Conservation (phyloP, 2,329 filamentous ascomycete genomes). For the Trichophaea hybrida region DNA sequence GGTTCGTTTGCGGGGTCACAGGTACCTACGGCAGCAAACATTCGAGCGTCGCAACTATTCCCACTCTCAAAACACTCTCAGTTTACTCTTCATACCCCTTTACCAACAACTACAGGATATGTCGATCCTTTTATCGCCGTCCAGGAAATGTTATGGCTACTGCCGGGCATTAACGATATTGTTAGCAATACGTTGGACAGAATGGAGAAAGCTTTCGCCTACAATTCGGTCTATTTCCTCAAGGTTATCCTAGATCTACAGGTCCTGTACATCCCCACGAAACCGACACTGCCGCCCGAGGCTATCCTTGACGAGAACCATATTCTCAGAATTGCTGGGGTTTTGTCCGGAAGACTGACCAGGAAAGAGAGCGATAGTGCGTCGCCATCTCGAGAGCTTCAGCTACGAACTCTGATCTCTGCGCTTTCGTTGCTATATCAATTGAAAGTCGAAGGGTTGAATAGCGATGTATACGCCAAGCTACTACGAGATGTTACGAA, state of each 20-base stretch:
- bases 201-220: constrained; percentile 24
- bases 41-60: not conserved
- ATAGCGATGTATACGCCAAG: constrained; percentile 12
- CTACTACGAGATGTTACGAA: constrained; percentile 21
- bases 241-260: constrained; percentile 24
- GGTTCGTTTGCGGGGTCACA: not conserved
- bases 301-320: constrained; percentile 14
- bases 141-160: constrained; percentile 19
- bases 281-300: constrained; percentile 8
- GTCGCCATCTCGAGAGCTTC: constrained; percentile 21
- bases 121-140: constrained; percentile 18
- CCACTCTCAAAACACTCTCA: constrained; percentile 2
- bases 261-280: constrained; percentile 10
- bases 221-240: constrained; percentile 24
- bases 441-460: constrained; percentile 12
- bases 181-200: constrained; percentile 18
- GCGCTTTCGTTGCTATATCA: constrained; percentile 20
- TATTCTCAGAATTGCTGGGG: constrained; percentile 18
- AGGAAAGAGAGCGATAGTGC: constrained; percentile 17
- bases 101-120: not conserved
- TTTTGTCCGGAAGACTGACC: constrained; percentile 20
- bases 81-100: not conserved
- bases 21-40: not conserved
- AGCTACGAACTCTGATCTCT: constrained; percentile 22
- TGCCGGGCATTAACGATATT: constrained; percentile 20